Base-by-base conservation (phyloP, 768 basidiomycete genomes). In the Serendipita sp. region DNA sequence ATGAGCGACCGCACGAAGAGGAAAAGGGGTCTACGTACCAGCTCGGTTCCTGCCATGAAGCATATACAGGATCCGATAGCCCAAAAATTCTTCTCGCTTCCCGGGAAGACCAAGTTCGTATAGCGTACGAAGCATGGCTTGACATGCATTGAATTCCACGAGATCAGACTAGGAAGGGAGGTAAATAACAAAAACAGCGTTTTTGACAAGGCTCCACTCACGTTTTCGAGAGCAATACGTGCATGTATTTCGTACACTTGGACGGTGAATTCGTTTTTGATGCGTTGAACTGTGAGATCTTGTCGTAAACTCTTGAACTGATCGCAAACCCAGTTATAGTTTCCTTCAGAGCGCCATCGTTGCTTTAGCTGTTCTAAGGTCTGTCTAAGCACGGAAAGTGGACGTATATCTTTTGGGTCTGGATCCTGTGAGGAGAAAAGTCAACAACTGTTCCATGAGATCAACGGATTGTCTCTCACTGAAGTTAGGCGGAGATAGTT, bases 81-180 rank as follows among this genome's bases (percentile, higher is more conserved):
- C 95, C 13, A 94, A 85, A 71, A 98, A 99, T 76, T 99, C 96
- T 72, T 95, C 90, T 8, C 87, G 87, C 73, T 90, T 89, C 63
- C 94, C 96, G 54, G 86, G 84, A 63, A 99, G 85, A 46, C 93
- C 93, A 65, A 94, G 83, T 68, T 95, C 93, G 74, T 99, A 98
- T 30, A 99, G 82, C 62, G 83, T 81, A 71, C 87, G 88, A 48
- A 98, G 77, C 68, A 90, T 88, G 35, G 88, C 88, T 74, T 97
- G 93, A 75, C 96, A 99, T 74, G 94, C 90, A 74, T 96, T 98
- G 73, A 95, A 98, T 81, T 99, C 96, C 68, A 96, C 93, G 81
- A 99, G 89, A 74, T 99, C 96, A 71, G 80, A 83, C 95, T 99
- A 75, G 13, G 65, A 46, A 45, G 48, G 56, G 67, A 30, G 58